Base-by-base conservation (phyloP, 2,329 filamentous ascomycete genomes). In the Nemania diffusa region DNA sequence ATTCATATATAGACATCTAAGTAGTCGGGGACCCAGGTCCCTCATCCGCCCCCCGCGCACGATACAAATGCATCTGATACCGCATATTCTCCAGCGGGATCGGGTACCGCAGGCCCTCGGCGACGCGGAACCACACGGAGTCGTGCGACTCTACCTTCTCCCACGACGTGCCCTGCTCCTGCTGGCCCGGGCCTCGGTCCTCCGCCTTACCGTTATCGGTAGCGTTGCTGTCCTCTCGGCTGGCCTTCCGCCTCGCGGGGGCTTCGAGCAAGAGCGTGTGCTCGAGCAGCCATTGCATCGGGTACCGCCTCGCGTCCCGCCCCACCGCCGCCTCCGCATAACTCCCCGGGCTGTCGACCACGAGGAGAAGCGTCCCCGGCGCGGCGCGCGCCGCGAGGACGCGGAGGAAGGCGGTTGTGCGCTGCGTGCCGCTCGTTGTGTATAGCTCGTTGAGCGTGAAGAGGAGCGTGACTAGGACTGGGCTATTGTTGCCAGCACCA, bases 371-470 rank as follows among this genome's bases (percentile, higher is more conserved):
- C 1, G 92, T 88, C 0, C 88, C 90, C 0, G 82, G 67, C 0
- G 84, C 80, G 2, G 92, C 77, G 0, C 81, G 72, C 1, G 86
- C 82, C 0, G 91, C 92, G 20, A 97, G 81, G 0, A 83, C 83
- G 3, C 93, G 84, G 0, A 99, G 84, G 71, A 98, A 90, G 3
- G 84, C 83, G 0, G 95, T 97, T 0, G 95, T 93, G 72, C 89
- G 88, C 2, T 89, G 84, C 55, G 89, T 83, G 26, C 94, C 88
- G 0, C 90, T 93, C 0, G 88, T 84, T 0, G 92, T 91, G 82
- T 97, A 98, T 0, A 99, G 88, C 80, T 99, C 96, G 78, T 98
- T 98, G 53, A 98, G 86, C 0, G 95, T 97, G 83, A 98, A 99
- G 80, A 98, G 88, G 13, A 98, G 81, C 0, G 94, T 97, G 15